These are phyloP conservation scores for Ascochyta rabiei DNA, from an alignment of 2,329 filamentous ascomycete genomes.

Conservation along the genomic window DNA sequence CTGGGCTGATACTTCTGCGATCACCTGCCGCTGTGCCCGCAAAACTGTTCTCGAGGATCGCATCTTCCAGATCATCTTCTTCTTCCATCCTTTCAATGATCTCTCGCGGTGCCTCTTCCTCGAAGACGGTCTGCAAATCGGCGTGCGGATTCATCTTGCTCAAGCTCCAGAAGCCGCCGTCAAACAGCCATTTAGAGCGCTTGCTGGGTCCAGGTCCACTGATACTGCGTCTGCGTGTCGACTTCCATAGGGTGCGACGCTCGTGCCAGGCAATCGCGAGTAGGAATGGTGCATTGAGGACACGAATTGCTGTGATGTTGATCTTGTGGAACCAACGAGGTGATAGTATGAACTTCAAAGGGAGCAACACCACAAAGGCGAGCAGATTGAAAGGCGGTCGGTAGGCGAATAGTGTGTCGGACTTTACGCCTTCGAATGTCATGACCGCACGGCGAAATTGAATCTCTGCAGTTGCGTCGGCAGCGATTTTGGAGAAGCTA, in stretches of 20 bases:
- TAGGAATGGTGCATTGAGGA: conserved; percentile 76
- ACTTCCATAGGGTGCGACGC: conserved; percentile 71
- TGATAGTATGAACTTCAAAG: conserved; percentile 77
- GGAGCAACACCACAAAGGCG: conserved; percentile 74
- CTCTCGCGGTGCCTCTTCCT: conserved; percentile 68
- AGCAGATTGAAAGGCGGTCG: conserved; percentile 84
- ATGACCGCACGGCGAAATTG: conserved; percentile 81
- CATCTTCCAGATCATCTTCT: conserved; percentile 55
- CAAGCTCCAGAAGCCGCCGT: conserved; percentile 53
- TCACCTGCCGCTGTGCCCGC: conserved; percentile 23
- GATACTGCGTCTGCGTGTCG: conserved; percentile 36
- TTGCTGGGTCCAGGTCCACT: conserved; percentile 46
- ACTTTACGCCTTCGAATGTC: conserved; percentile 85
- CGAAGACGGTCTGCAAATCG: conserved; percentile 75
- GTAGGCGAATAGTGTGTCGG: conserved; percentile 82
- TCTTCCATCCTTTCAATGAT: conserved; percentile 56
- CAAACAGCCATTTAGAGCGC: conserved; percentile 56
- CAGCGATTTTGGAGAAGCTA: conserved; percentile 78
- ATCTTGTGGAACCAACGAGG: conserved; percentile 90
- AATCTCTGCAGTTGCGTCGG: conserved; percentile 80
- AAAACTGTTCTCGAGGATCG: conserved; percentile 51
- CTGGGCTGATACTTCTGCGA: conserved; percentile 40
- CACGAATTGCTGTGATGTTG: conserved; percentile 76
- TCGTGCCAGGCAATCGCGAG: conserved; percentile 74
- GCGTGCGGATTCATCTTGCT: conserved; percentile 71